These are phyloP conservation scores for Fragosphaeria purpurea DNA, from an alignment of 2,329 filamentous ascomycete genomes.

Conservation along the genomic window DNA sequence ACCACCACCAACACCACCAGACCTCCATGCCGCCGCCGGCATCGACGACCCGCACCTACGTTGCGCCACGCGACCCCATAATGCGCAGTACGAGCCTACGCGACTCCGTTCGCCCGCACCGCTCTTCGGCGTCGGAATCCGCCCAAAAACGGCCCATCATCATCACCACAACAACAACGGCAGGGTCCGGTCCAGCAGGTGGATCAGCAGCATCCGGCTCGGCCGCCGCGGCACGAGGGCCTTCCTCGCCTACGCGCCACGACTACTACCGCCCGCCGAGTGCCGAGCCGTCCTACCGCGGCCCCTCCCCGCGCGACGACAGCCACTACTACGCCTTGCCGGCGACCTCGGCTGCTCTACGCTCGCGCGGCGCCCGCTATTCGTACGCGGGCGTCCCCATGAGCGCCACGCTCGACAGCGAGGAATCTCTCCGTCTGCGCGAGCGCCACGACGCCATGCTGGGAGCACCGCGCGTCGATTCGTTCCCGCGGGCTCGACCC, in stretches of 20 bases:
- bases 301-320: constrained; percentile 40
- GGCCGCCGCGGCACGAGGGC: not conserved
- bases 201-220: not conserved
- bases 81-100: constrained; percentile 37
- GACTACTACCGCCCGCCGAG: constrained; percentile 24
- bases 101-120: constrained; percentile 38
- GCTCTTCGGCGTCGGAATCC: constrained; percentile 42
- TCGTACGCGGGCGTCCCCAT: constrained; percentile 27
- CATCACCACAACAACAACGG: constrained; percentile 43
- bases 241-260: constrained; percentile 27
- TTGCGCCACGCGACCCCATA: constrained; percentile 42
- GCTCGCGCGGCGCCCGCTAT: constrained; percentile 35
- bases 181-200: constrained; percentile 1
- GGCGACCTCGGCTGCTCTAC: constrained; percentile 39
- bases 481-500: constrained; percentile 27
- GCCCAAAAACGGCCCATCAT: constrained; percentile 42
- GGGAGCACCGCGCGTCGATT: constrained; percentile 29
- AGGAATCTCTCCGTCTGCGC: constrained; percentile 39
- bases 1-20: constrained; percentile 7
- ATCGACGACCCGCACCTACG: constrained; percentile 38
- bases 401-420: constrained; percentile 41
- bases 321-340: constrained; percentile 43
- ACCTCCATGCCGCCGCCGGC: constrained; percentile 21
- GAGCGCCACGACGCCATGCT: constrained; percentile 36
- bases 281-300: constrained; percentile 38